A percentile compares a stretch with the other conserved stretches of the same genome.
Evolutionary conservation across 331 rosid genomes (phyloP).

Genomic region (Malus hybrid): DNA sequence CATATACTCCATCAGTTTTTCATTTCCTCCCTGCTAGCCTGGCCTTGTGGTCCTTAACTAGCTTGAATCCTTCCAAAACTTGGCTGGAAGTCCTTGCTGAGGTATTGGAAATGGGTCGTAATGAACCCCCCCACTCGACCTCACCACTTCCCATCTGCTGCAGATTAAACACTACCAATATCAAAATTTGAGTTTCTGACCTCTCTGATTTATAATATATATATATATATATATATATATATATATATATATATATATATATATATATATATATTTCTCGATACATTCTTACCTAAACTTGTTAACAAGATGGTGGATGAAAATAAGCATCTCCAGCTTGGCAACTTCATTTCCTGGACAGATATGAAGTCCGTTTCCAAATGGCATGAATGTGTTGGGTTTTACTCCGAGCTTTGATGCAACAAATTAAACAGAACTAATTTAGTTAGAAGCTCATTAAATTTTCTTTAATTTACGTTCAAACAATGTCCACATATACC

Average conservation of each 20-base stretch:
- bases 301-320: slow-evolving; percentile 20
- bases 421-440: neutral
- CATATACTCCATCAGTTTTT: too few species aligned
- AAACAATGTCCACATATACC: neutral
- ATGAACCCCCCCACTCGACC: slow-evolving; percentile 7
- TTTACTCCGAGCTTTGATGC: slow-evolving; percentile 6
- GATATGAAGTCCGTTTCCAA: slow-evolving; percentile 25
- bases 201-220: too few species aligned
- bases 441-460: neutral
- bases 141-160: slow-evolving; percentile 19
- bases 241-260: too few species aligned
- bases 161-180: neutral
- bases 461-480: neutral
- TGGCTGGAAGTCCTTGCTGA: slow-evolving; percentile 17
- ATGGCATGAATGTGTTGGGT: slow-evolving; percentile 20
- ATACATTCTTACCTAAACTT: slow-evolving; percentile 13
- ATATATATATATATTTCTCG: too few species aligned
- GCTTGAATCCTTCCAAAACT: slow-evolving; percentile 8
- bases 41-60: neutral
- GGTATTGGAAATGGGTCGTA: slow-evolving; percentile 27
- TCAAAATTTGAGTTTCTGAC: too few species aligned
- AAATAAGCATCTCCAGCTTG: slow-evolving; percentile 18
- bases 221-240: too few species aligned
- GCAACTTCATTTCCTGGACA: slow-evolving; percentile 30
- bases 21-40: neutral